Base-by-base conservation (phyloP, 352 stramenopile genomes). In the Phytopythium aichiense region DNA sequence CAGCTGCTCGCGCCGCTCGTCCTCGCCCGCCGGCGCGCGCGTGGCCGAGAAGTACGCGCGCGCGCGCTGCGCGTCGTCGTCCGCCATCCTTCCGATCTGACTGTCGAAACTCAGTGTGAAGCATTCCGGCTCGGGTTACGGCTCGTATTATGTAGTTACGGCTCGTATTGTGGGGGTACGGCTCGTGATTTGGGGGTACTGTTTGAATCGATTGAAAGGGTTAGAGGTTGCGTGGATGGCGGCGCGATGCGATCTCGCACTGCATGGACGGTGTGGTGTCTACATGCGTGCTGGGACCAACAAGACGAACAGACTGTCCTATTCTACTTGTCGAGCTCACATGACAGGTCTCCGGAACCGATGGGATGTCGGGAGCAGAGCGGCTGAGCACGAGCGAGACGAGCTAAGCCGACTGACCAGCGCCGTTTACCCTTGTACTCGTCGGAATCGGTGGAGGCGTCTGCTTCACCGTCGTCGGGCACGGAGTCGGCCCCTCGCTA, bases 41-140 rank as follows among this genome's bases (percentile, higher is more conserved):
- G 77, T 91, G 23, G 60, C 58, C 42, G 55, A 30, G 64, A 94
- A 92, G 65, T 90, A 94, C 61, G 69, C 71, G 25, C 68, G 66
- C 13, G 74, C 81, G 43, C 54, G 45, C 42, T 60, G 62, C 62
- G 77, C 63, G 54, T 77, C 75, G 23, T 74, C 71, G 52, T 68
- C 63, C 31, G 40, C 40, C 55, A 40, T 38, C 20, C 9, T 37
- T 37, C 31, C 31, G 31, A 37, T 9, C 31, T 37, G 31, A n/a
- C n/a, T n/a, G n/a, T n/a, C n/a, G n/a, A n/a, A n/a, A n/a, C n/a
- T n/a, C n/a, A n/a, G n/a, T n/a, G 28, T 30, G 28, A 30, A 30
- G 28, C 28, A 4, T 30, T 30, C 28, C 28, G 4, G 28, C 28
- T 30, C 28, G 28, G 28, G 2, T 30, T 30, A 30, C 28, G 28